Conservation (phyloP, 1,139 yeast genomes). For the Sugiyamaella pinicola region DNA sequence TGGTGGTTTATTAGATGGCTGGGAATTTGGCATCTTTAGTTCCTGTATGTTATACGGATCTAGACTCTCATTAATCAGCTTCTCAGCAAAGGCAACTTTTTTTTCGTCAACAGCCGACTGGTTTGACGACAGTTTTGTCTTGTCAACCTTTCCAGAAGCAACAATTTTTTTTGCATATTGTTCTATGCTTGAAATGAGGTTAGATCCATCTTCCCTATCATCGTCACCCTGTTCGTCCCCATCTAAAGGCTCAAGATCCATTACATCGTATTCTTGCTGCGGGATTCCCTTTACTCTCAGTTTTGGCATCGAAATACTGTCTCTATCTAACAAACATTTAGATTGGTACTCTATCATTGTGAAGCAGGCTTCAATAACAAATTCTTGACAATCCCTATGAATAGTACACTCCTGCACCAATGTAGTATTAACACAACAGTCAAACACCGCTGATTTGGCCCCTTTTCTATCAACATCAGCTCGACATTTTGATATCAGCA, state of each 20-base stretch:
- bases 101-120: constrained; percentile 1
- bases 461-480: constrained; percentile 70
- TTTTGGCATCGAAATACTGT: constrained; percentile 37
- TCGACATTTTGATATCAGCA: constrained; percentile 61
- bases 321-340: constrained; percentile 31
- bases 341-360: constrained; percentile 40
- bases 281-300: constrained; percentile 39
- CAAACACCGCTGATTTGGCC: constrained; percentile 61
- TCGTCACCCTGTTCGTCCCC: background rate
- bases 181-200: constrained; percentile 5
- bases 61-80: constrained; percentile 1
- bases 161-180: constrained; percentile 8
- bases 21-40: background rate
- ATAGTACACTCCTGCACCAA: constrained; percentile 52
- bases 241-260: constrained; percentile 8
- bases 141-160: background rate
- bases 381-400: constrained; percentile 61
- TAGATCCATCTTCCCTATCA: background rate
- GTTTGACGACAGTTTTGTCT: background rate
- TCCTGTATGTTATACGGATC: constrained; percentile 7
- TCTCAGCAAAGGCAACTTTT: constrained; percentile 2
- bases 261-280: constrained; percentile 6
- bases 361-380: constrained; percentile 52
- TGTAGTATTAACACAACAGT: constrained; percentile 55
- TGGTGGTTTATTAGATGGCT: background rate